Base-by-base conservation (phyloP, 805 yeast genomes). In the Metschnikowia gruessii region DNA sequence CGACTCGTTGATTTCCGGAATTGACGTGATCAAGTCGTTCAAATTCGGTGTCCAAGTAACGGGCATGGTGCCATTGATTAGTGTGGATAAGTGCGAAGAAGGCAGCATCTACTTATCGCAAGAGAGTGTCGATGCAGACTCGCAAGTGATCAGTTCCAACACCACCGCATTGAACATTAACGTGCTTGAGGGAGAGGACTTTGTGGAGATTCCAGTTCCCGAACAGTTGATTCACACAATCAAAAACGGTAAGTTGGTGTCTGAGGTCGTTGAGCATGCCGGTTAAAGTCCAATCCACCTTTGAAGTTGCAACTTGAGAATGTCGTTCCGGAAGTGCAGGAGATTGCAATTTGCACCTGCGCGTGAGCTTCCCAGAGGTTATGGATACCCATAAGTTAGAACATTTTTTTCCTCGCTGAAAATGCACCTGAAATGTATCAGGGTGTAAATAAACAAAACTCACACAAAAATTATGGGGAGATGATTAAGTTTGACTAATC, bases 211-310 rank as follows among this genome's bases (percentile, higher is more conserved):
- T 45, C 83, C 96, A 8, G 79, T 87, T 35, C 97, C 98, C 8
- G 99, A 94, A 68, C 99, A 94, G 71, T 77, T 94, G 66, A 80
- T 81, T 61, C 96, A 89, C 67, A 73, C 79, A 15, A 72, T 87
- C 51, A 72, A 68, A 44, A 64, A 68, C 37, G 94, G 92, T 24
- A 77, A 79, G 59, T 66, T 91, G 50, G 72, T 75, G 29, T 81
- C 87, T 55, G 75, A 78, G 51, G 84, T 90, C 53, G 95, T 88
- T 40, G 94, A 86, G 64, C 95, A 87, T 66, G 82, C 84, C 24
- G 94, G 91, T 51, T 87, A 40, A 36, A 38, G 24, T 21, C 7
- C 4, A 21, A 7, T 5, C 24, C 24, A 21, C 7, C 22, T 15
- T 12, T 30, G 21, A 42, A 29, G 31, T 15, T 41, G 38, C 39